Base-by-base conservation (phyloP, 345 rosid genomes). In the Populus davidiana region DNA sequence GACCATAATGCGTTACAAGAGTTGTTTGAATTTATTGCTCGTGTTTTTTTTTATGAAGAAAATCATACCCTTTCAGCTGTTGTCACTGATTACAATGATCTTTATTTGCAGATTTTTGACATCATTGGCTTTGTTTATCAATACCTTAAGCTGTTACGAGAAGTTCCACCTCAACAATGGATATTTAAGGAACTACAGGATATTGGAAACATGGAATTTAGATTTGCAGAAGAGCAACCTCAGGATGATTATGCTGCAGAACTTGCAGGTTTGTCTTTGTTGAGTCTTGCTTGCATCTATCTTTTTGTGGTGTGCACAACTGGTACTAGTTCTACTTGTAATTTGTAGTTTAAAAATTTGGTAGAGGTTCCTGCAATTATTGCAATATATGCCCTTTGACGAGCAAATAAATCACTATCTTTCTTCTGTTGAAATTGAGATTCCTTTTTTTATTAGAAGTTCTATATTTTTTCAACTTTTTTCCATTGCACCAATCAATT, bases 201-300 rank as follows among this genome's bases (percentile, higher is more conserved):
- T 87, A 96, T 96, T 82, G 94, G 90, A 54, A 92, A 92, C 86
- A 87, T 96, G 94, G 98, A 92, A 78, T 93, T 96, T 52, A 89
- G 89, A 79, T 96, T 90, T 88, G 93, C 96, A 41, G 99, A 96
- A 89, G 96, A 96, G 81, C 92, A 90, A 85, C 89, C 97, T 78
- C 98, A 91, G 82, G 99, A 93, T 88, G 98, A 92, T 77, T 96
- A 96, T 90, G 97, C 99, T 83, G 90, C 94, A 56, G 91, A 91
- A 75, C 99, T 96, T 79, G 90, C 99, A 85, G 99, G 99, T 96
- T 64, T 75, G 75, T 33, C 77, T 73, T 73, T 69, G 49, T 82
- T 67, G 17, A 21, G 43, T 72, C 70, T 73, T 71, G 44, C 66
- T 27, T 82, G 61, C 61, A 56, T 73, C 33, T 64, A 31, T 1